Evolutionary conservation across 169 alveolate genomes (phyloP).

Genomic region (Cryptosporidium xiaoi): DNA sequence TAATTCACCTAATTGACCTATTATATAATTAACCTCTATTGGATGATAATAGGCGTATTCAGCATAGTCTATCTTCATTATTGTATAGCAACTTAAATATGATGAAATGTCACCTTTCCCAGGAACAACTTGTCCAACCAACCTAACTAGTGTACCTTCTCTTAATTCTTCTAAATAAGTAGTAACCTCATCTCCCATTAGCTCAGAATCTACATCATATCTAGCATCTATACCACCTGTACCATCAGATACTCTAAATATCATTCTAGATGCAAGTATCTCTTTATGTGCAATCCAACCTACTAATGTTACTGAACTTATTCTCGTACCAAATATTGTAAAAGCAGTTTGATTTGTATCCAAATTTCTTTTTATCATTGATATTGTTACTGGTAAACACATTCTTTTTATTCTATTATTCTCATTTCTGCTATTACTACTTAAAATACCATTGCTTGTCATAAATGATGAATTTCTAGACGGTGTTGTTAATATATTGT

Average conservation of each 20-base stretch:
- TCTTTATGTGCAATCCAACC: conserved; percentile 66
- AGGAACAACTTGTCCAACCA: conserved; percentile 70
- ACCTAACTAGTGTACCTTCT: conserved; percentile 61
- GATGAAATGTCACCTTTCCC: conserved; percentile 65
- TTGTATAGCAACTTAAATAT: conserved; percentile 62
- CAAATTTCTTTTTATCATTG: conserved; percentile 25
- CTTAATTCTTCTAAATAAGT: conserved; percentile 32
- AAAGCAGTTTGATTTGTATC: conserved; percentile 24
- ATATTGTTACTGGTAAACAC: conserved; percentile 56
- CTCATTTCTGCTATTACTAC: conserved; percentile 15
- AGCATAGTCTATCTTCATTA: conserved; percentile 5
- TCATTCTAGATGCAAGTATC: conserved; percentile 60
- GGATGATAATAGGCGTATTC: conserved; percentile 72
- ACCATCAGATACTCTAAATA: conserved; percentile 66
- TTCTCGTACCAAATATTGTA: conserved; percentile 49
- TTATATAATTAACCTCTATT: conserved; percentile 31
- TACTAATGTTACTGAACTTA: conserved; percentile 56
- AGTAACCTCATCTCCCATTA: conserved; percentile 40
- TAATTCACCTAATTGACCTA: neutral
- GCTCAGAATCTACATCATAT: conserved; percentile 61
- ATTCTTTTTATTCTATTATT: conserved; percentile 53
- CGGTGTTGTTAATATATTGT: conserved; percentile 12
- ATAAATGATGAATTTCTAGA: conserved; percentile 16
- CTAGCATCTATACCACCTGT: conserved; percentile 75
- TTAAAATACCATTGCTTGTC: neutral